These are phyloP conservation scores for Cytospora mali DNA, from an alignment of 2,329 filamentous ascomycete species.

Conservation along the genomic window DNA sequence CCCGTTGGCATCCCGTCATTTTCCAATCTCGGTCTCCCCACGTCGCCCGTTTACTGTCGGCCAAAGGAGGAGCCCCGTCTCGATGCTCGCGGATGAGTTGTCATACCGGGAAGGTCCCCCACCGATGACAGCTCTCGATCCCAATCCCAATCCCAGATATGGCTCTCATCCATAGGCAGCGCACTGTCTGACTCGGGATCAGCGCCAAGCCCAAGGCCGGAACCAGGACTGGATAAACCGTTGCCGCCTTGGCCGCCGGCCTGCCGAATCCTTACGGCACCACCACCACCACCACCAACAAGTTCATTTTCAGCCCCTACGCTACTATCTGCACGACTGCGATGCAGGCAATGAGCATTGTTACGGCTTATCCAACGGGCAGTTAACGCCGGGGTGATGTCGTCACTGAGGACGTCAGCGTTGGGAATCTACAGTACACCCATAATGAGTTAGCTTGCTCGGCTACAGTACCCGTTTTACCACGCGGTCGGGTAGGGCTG, in stretches of 20 bases:
- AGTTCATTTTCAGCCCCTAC: background rate
- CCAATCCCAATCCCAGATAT: conserved; percentile 11
- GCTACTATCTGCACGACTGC: background rate
- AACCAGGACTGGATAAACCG: background rate
- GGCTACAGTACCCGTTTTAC: conserved; percentile 26
- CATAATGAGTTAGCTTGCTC: conserved; percentile 8
- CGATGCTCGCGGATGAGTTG: conserved; percentile 12
- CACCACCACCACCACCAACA: background rate
- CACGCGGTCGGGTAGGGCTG: conserved; percentile 14
- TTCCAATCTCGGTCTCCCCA: conserved; percentile 7
- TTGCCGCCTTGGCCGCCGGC: background rate
- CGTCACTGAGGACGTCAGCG: background rate
- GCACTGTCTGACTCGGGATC: background rate
- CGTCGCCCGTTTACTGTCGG: conserved; percentile 9
- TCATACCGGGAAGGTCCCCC: conserved; percentile 3
- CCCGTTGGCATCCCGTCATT: background rate
- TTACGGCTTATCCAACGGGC: background rate
- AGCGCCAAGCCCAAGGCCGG: background rate
- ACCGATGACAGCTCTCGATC: conserved; percentile 9
- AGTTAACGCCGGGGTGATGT: background rate
- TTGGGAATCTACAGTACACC: conserved; percentile 1
- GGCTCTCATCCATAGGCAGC: background rate
- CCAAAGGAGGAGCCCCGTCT: background rate
- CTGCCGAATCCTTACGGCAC: background rate
- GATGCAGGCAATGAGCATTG: background rate